A percentile compares a stretch with the other conserved stretches of the same genome.
Evolutionary conservation across 2,329 filamentous ascomycete species (phyloP).

Genomic region (Teratosphaeria viscida): DNA sequence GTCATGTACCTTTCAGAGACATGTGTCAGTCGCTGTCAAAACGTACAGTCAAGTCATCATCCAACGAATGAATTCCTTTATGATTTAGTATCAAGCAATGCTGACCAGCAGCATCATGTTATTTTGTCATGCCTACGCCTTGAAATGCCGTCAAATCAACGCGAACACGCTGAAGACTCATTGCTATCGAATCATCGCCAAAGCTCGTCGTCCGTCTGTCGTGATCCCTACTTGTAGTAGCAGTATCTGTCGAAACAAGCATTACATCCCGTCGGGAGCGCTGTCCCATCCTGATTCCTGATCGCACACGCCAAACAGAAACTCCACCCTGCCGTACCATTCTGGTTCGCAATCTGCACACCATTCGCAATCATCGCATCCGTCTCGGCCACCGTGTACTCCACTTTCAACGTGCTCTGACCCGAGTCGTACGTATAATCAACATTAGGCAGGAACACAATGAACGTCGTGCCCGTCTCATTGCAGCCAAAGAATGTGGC

Average conservation of each 20-base stretch:
- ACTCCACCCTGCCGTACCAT: conserved; percentile 26
- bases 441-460: conserved; percentile 37
- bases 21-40: neutral
- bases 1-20: neutral
- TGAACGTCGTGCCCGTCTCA: conserved; percentile 24
- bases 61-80: no score
- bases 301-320: conserved; percentile 36
- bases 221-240: conserved; percentile 13
- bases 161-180: neutral
- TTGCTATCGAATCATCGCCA: neutral
- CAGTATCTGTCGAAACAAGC: conserved; percentile 34
- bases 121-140: neutral
- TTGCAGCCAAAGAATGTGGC: conserved; percentile 57
- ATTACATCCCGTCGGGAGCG: conserved; percentile 26
- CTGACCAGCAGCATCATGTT: neutral
- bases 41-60: neutral
- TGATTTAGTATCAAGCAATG: no score
- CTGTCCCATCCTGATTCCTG: conserved; percentile 24
- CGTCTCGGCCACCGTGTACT: conserved; percentile 28
- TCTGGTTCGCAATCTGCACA: conserved; percentile 28
- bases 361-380: conserved; percentile 33
- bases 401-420: conserved; percentile 24
- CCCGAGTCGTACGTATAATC: conserved; percentile 28
- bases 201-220: neutral
- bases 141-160: no score